phyloP scores from a whole-genome alignment of 2,329 filamentous ascomycete genomes.

The Ustulina deusta region DNA sequence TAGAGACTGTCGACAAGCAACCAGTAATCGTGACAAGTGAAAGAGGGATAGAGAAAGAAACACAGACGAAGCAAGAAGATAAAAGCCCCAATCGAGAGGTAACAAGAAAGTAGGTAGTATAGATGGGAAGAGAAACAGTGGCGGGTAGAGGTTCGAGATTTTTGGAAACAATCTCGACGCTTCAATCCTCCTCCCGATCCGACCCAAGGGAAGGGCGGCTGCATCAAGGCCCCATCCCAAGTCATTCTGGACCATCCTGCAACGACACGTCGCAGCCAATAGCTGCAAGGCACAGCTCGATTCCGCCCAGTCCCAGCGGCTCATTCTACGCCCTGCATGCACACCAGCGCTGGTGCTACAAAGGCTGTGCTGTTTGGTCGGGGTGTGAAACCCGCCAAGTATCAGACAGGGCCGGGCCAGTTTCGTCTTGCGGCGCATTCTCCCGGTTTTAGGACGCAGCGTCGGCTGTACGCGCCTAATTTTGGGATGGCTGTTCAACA shows the following conservation, averaged over 20 bases:
- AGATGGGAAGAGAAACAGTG: constrained; percentile 33
- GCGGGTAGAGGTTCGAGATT: constrained; percentile 11
- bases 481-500: not conserved
- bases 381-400: constrained; percentile 33
- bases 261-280: too few relatives aligned
- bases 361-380: constrained; percentile 57
- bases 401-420: constrained; percentile 21
- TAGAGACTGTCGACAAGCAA: constrained; percentile 37
- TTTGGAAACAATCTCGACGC: constrained; percentile 32
- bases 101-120: constrained; percentile 36
- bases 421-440: constrained; percentile 31
- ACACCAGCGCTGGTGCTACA: constrained; percentile 39
- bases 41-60: constrained; percentile 34
- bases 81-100: constrained; percentile 48
- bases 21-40: constrained; percentile 24
- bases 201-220: not conserved
- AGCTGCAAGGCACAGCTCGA: not conserved
- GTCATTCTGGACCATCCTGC: constrained; percentile 8
- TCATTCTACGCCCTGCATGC: constrained; percentile 7
- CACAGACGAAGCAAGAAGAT: constrained; percentile 38
- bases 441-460: constrained; percentile 18
- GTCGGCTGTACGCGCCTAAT: constrained; percentile 10
- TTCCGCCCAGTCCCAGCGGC: constrained; percentile 17
- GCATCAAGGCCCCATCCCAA: not conserved
- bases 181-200: constrained; percentile 10